Evolutionary conservation across 2,329 filamentous ascomycete genomes (phyloP).

Genomic region (Aureobasidium pullulans): DNA sequence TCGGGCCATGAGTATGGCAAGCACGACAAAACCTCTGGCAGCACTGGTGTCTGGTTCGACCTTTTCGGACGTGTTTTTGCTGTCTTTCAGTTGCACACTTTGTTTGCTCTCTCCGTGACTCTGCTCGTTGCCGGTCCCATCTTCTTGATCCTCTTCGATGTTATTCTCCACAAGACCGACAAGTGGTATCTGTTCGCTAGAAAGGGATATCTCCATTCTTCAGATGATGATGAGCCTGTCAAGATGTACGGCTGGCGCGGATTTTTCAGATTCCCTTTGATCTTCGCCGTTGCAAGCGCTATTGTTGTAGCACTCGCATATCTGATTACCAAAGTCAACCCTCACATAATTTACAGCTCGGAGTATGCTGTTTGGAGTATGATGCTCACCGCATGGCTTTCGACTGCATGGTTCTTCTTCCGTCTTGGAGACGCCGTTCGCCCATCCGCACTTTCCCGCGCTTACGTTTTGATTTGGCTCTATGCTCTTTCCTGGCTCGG

Average conservation of each 20-base stretch:
- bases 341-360: conserved; percentile 84
- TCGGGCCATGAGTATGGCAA: conserved; percentile 51
- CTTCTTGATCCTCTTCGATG: conserved; percentile 60
- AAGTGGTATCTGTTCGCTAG: conserved; percentile 85
- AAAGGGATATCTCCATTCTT: conserved; percentile 52
- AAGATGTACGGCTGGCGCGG: conserved; percentile 68
- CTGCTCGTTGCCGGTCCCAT: conserved; percentile 75
- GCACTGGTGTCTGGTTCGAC: conserved; percentile 83
- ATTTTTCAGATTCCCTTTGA: conserved; percentile 74
- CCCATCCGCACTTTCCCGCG: conserved; percentile 77
- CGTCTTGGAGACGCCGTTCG: conserved; percentile 70
- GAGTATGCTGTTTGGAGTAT: conserved; percentile 82
- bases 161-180: conserved; percentile 61
- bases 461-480: conserved; percentile 77
- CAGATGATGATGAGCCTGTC: conserved; percentile 53
- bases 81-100: conserved; percentile 68
- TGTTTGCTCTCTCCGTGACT: conserved; percentile 83
- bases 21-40: conserved; percentile 53
- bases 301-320: conserved; percentile 67
- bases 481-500: conserved; percentile 67
- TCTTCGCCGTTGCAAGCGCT: conserved; percentile 59
- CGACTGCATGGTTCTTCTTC: conserved; percentile 74
- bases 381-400: conserved; percentile 74
- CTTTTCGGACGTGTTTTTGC: conserved; percentile 74
- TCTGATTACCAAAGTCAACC: conserved; percentile 74